phyloP scores from a whole-genome alignment of 805 yeast species.

The Saccharomyces jurei region DNA sequence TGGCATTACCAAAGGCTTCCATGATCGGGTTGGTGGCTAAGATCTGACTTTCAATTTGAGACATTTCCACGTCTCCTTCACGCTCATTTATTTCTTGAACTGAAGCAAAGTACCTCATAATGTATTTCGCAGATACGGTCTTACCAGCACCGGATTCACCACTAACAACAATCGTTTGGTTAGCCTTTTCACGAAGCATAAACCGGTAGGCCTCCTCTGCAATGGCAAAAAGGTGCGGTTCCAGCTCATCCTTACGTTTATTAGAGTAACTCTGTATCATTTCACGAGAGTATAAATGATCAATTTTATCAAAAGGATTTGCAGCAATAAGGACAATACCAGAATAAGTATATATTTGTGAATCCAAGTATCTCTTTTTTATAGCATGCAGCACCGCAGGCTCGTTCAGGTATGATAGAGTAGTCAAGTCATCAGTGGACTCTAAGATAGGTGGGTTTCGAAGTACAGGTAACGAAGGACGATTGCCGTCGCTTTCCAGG shows the following conservation, averaged over 20 bases:
- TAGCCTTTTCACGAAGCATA: conserved; percentile 75
- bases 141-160: conserved; percentile 99
- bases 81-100: conserved; percentile 49
- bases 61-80: conserved; percentile 51
- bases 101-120: conserved; percentile 95
- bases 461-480: conserved; percentile 53
- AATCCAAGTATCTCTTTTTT: conserved; percentile 74
- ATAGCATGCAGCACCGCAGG: conserved; percentile 96
- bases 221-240: conserved; percentile 93
- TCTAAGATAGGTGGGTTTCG: conserved; percentile 89
- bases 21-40: conserved; percentile 91
- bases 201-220: conserved; percentile 96
- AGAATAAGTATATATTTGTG: conserved; percentile 88
- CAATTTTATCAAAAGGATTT: conserved; percentile 89
- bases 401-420: conserved; percentile 85
- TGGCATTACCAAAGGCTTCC: conserved; percentile 93
- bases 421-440: conserved; percentile 89
- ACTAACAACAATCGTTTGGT: conserved; percentile 92
- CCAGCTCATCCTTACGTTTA: conserved; percentile 75
- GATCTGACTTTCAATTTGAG: conserved; percentile 86
- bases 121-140: conserved; percentile 93
- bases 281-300: conserved; percentile 81
- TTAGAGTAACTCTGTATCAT: conserved; percentile 92
- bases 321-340: conserved; percentile 96
- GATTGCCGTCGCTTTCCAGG: conserved; percentile 39